phyloP scores from a whole-genome alignment of 345 rosid species.

The Sisymbrium altissimum region DNA sequence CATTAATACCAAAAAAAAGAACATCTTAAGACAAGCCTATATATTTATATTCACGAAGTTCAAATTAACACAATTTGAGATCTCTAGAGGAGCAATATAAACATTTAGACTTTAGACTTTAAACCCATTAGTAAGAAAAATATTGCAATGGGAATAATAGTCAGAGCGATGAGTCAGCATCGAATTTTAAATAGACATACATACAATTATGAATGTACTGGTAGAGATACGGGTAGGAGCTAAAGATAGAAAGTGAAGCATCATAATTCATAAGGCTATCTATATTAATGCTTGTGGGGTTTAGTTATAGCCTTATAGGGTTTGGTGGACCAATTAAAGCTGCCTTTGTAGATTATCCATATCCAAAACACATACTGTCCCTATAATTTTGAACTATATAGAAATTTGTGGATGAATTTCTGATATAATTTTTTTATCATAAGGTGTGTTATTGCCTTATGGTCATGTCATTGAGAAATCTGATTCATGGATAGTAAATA shows the following conservation, averaged over 20 bases:
- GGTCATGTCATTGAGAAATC: neutral
- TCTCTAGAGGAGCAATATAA: neutral
- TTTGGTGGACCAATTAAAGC: slow-evolving; percentile 25
- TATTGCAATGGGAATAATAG: neutral
- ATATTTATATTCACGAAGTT: neutral
- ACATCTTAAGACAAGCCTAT: slow-evolving; percentile 2
- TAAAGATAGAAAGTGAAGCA: slow-evolving; percentile 17
- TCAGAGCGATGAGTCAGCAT: neutral
- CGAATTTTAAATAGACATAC: slow-evolving; percentile 10
- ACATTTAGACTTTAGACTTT: neutral
- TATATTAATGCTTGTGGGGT: slow-evolving; percentile 19
- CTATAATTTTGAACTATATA: neutral
- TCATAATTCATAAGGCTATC: slow-evolving; percentile 21
- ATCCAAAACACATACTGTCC: neutral
- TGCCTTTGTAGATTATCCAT: neutral
- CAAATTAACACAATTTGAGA: neutral
- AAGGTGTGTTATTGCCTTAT: neutral
- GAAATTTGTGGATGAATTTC: neutral
- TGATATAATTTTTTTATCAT: neutral
- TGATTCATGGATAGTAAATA: neutral
- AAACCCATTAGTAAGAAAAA: neutral
- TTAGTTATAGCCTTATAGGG: neutral
- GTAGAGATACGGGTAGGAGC: neutral
- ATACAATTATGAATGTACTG: slow-evolving; percentile 24
- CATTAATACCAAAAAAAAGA: neutral